phyloP scores from a whole-genome alignment of 2,329 filamentous ascomycete genomes.

The Clarireedia hainanense region DNA sequence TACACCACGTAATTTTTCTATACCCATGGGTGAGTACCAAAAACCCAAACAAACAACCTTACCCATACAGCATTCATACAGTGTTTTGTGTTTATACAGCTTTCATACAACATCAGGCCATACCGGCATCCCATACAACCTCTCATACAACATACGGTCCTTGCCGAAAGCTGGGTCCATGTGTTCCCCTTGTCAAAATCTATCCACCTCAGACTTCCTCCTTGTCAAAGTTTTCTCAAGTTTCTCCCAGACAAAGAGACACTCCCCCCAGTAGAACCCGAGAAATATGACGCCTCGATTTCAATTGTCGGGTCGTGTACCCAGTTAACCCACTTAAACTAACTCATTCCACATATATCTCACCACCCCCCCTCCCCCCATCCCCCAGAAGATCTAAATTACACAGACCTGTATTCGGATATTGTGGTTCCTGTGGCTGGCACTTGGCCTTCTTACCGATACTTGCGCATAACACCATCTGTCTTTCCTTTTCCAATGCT shows the following conservation, averaged over 20 bases:
- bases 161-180: background rate
- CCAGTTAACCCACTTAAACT: background rate
- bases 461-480: background rate
- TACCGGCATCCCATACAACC: too few species aligned
- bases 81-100: background rate
- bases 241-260: too few species aligned
- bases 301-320: background rate
- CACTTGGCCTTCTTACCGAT: background rate
- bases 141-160: too few species aligned
- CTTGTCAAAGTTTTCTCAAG: too few species aligned
- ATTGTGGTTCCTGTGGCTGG: background rate
- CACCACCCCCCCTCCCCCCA: too few species aligned
- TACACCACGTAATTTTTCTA: too few species aligned
- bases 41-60: too few species aligned
- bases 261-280: background rate
- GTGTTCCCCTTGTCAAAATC: background rate
- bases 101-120: too few species aligned
- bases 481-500: slow-evolving; percentile 3
- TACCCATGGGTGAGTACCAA: too few species aligned
- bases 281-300: background rate
- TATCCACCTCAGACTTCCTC: too few species aligned
- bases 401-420: slow-evolving; percentile 1
- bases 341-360: slow-evolving; percentile 1
- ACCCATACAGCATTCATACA: background rate
- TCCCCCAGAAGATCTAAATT: background rate